Percentiles rank a stretch among this genome's conserved stretches.
Evolutionary conservation across 164 flowering plant species (phyloP).

Genomic region (Saururus chinensis): DNA sequence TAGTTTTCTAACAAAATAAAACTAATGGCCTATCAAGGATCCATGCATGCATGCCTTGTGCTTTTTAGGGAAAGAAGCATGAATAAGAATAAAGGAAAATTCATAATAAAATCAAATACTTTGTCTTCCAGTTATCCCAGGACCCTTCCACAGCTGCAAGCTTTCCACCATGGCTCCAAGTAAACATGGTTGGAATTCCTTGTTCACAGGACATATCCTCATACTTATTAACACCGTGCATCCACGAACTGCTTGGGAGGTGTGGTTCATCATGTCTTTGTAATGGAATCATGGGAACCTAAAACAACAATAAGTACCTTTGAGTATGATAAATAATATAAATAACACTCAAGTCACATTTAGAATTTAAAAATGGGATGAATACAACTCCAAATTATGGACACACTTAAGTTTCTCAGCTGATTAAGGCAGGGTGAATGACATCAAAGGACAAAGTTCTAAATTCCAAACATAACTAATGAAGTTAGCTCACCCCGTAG

Average conservation of each 20-base stretch:
- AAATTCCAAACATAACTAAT: too few species aligned
- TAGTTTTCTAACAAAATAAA: too few species aligned
- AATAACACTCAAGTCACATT: too few species aligned
- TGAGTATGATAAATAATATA: not conserved
- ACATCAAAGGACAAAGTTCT: too few species aligned
- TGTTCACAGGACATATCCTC: constrained; percentile 51
- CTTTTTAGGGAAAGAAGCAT: not conserved
- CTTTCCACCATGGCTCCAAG: constrained; percentile 78
- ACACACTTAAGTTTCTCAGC: too few species aligned
- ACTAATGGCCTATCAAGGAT: too few species aligned
- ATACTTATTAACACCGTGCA: constrained; percentile 30
- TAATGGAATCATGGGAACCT: constrained; percentile 71
- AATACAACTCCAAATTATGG: too few species aligned
- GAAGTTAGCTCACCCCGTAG: too few species aligned
- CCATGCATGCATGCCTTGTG: too few species aligned
- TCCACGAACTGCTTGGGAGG: constrained; percentile 38
- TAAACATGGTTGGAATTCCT: constrained; percentile 83
- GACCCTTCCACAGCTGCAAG: constrained; percentile 81
- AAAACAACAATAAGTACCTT: not conserved
- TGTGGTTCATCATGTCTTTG: constrained; percentile 64
- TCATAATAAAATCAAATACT: constrained; percentile 23
- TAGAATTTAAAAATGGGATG: too few species aligned
- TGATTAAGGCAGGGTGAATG: too few species aligned
- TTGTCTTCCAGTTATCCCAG: constrained; percentile 84
- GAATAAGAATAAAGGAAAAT: too few species aligned